Conservation (phyloP, 805 yeast species). For the Lipomyces sp. region DNA sequence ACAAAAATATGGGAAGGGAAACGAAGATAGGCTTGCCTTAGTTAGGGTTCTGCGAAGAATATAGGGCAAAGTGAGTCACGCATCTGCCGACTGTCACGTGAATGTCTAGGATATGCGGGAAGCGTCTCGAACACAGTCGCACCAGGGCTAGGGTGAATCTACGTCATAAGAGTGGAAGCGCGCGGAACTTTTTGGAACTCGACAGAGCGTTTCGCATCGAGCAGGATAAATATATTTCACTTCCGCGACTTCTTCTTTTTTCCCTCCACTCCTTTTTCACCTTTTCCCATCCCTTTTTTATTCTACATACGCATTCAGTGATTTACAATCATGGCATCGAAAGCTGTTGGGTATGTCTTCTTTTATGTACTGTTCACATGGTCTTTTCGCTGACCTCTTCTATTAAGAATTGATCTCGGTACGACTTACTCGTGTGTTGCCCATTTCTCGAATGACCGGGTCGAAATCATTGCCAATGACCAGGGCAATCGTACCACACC, state of each 20-base stretch:
- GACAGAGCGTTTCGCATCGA: conserved; percentile 1
- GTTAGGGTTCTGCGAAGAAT: too few species aligned
- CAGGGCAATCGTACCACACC: conserved; percentile 99
- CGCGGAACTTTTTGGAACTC: conserved; percentile 22
- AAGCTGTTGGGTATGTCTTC: conserved; percentile 44
- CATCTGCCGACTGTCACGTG: too few species aligned
- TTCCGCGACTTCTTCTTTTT: conserved; percentile 1
- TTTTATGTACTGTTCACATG: neutral
- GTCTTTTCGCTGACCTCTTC: conserved; percentile 11
- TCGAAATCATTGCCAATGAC: conserved; percentile 93
- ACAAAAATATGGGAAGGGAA: too few species aligned
- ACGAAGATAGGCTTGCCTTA: too few species aligned
- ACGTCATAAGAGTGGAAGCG: conserved; percentile 8
- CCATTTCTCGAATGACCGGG: conserved; percentile 77
- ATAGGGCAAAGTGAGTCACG: too few species aligned
- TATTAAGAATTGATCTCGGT: conserved; percentile 94
- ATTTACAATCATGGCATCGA: conserved; percentile 42
- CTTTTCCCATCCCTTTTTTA: neutral
- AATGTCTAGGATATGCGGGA: neutral
- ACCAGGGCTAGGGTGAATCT: conserved; percentile 10
- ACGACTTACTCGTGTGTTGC: conserved; percentile 98
- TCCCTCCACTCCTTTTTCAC: neutral
- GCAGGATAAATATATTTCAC: conserved; percentile 11
- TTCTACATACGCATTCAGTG: conserved; percentile 6
- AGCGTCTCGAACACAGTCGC: neutral